These are phyloP conservation scores for Herpetospermum pedunculosum DNA, from an alignment of 306 rosid species.

Conservation along the genomic window DNA sequence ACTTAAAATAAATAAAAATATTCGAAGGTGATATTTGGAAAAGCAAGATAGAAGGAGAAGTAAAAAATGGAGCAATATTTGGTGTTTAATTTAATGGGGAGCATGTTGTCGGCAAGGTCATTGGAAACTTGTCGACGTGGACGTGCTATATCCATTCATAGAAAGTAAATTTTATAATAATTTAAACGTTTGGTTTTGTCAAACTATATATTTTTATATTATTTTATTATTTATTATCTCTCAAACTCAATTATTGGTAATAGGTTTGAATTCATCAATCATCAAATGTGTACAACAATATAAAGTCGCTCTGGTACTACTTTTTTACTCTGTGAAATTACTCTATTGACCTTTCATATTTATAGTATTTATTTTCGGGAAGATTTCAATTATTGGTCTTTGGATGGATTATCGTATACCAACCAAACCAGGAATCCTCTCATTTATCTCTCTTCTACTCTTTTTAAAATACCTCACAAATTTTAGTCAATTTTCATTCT, in stretches of 20 bases:
- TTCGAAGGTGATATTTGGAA: no score
- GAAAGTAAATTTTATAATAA: slow-evolving; percentile 15
- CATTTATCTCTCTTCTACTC: neutral
- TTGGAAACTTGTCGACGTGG: slow-evolving; percentile 49
- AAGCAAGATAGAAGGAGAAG: no score
- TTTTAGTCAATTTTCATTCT: neutral
- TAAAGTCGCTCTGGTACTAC: neutral
- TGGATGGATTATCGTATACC: neutral
- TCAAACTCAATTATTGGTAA: slow-evolving; percentile 21
- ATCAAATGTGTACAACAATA: neutral
- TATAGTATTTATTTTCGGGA: neutral
- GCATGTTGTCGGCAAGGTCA: slow-evolving; percentile 1
- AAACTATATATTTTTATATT: slow-evolving; percentile 20
- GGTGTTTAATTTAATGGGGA: neutral
- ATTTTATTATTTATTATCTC: slow-evolving; percentile 4
- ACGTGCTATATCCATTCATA: slow-evolving; percentile 46
- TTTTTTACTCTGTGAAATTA: neutral
- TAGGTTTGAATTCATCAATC: neutral
- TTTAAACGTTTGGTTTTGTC: slow-evolving; percentile 17
- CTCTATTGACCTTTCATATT: neutral
- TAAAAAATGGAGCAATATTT: neutral
- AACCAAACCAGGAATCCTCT: neutral
- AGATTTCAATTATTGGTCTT: neutral
- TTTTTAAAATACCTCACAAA: neutral
- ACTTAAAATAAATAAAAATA: no score